Base-by-base conservation (phyloP, 805 yeast genomes). In the Peterozyma toletana region DNA sequence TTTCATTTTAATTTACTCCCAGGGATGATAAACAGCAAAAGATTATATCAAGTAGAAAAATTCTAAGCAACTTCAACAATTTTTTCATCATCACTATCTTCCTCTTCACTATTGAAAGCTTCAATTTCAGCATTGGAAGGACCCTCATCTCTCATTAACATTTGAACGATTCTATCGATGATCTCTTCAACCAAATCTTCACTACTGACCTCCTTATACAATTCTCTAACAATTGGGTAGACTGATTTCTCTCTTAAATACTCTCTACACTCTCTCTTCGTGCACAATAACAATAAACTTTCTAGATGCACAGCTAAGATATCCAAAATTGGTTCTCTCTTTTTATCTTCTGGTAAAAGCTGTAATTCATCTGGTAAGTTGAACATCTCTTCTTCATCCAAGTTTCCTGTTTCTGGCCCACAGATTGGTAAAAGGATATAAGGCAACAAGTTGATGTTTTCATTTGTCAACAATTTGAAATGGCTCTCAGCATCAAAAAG, bases 121-220 rank as follows among this genome's bases (percentile, higher is more conserved):
- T 75, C 78, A 15, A 68, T 67, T 35, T 64, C 71, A 49, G 59
- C 66, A 3, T 53, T 59, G 30, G 63, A 64, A 33, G 77, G 74
- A 9, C 73, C 76, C 56, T 90, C 97, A 56, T 91, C 97, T 69
- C 97, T 79, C 93, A 86, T 85, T 50, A 91, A 71, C 80, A 88
- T 77, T 59, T 91, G 91, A 17, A 90, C 99, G 35, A 86, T 62
- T 58, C 93, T 75, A 53, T 88, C 95, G 66, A 93, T 83, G 37
- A 85, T 64, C 37, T 85, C 95, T 37, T 69, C 69, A 17, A 87
- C 71, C 15, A 50, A 44, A 21, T 63, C 66, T 36, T 66, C 63
- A 21, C 27, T 21, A 21, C 27, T 21, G 7, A 49, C 62, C 17
- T 64, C 63, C 55, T 83, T 82, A 56, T 90, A 96, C 42, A 91